phyloP scores from a whole-genome alignment of 2,329 filamentous ascomycete species.

The Myriangium duriaei region DNA sequence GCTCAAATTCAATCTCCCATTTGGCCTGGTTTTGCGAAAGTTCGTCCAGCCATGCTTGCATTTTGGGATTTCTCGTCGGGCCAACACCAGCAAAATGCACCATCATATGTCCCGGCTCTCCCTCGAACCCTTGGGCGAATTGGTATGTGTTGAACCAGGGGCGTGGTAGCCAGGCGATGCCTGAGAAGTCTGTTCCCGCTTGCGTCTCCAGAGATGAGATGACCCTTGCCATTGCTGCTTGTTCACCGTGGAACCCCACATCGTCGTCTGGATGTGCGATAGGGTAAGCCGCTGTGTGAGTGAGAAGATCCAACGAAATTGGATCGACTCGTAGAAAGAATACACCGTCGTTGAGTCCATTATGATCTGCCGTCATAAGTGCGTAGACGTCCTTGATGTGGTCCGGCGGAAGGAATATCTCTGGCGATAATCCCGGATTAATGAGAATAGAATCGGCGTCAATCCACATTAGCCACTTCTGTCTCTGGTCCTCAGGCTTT shows the following conservation, averaged over 20 bases:
- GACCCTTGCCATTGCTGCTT: constrained; percentile 14
- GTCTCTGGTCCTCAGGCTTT: constrained; percentile 16
- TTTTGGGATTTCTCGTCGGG: constrained; percentile 20
- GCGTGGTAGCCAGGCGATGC: constrained; percentile 19
- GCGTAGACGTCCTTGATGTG: constrained; percentile 17
- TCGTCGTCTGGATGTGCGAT: constrained; percentile 12
- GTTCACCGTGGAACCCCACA: constrained; percentile 12
- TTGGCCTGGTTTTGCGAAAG: constrained; percentile 25
- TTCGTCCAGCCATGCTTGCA: constrained; percentile 27
- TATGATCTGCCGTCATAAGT: constrained; percentile 13
- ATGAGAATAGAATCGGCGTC: constrained; percentile 15
- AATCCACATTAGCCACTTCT: constrained; percentile 22
- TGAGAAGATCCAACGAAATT: constrained; percentile 14
- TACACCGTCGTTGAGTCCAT: constrained; percentile 14
- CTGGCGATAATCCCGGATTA: constrained; percentile 17
- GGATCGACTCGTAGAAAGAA: constrained; percentile 19
- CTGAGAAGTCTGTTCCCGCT: constrained; percentile 1
- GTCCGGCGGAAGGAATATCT: constrained; percentile 18
- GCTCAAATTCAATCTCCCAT: constrained; percentile 24
- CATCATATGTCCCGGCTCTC: constrained; percentile 31
- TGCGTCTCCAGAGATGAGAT: neutral
- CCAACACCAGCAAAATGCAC: constrained; percentile 34
- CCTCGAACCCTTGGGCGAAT: no score
- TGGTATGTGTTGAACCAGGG: constrained; percentile 34
- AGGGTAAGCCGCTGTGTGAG: constrained; percentile 13